These are phyloP conservation scores for Cladosporium oxysporum DNA, from an alignment of 2,329 filamentous ascomycete species.

Conservation along the genomic window DNA sequence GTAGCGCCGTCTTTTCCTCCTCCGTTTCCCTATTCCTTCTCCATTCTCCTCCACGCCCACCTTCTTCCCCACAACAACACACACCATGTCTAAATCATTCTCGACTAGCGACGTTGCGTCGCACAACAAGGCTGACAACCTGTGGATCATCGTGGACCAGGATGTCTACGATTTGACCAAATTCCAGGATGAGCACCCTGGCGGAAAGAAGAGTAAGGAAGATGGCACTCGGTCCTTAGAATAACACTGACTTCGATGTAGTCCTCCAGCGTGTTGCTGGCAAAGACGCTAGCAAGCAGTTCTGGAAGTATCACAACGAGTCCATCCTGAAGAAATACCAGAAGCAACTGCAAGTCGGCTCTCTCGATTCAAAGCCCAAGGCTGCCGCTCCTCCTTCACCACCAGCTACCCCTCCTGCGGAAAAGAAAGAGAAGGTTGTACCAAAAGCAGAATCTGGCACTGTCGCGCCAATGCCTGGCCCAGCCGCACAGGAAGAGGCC, in stretches of 20 bases:
- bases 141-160: conserved; percentile 90
- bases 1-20: conserved; percentile 8
- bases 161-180: conserved; percentile 94
- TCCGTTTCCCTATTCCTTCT: not conserved
- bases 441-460: conserved; percentile 62
- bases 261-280: conserved; percentile 66
- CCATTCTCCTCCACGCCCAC: conserved; percentile 6
- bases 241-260: conserved; percentile 33
- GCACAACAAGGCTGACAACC: conserved; percentile 82
- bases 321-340: conserved; percentile 80
- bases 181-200: conserved; percentile 54
- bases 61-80: not conserved
- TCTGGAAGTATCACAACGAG: conserved; percentile 76
- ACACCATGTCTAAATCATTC: conserved; percentile 81
- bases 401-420: conserved; percentile 48
- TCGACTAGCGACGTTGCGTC: conserved; percentile 81
- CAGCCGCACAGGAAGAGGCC: conserved; percentile 50
- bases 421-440: conserved; percentile 53
- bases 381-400: conserved; percentile 55
- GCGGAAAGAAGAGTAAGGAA: conserved; percentile 62
- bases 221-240: not conserved
- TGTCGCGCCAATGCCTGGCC: conserved; percentile 43
- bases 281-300: conserved; percentile 69
- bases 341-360: conserved; percentile 77
- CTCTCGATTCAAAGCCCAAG: conserved; percentile 81